Conservation (phyloP, 108 stramenopile genomes). For the Fragilaria crotonensis region DNA sequence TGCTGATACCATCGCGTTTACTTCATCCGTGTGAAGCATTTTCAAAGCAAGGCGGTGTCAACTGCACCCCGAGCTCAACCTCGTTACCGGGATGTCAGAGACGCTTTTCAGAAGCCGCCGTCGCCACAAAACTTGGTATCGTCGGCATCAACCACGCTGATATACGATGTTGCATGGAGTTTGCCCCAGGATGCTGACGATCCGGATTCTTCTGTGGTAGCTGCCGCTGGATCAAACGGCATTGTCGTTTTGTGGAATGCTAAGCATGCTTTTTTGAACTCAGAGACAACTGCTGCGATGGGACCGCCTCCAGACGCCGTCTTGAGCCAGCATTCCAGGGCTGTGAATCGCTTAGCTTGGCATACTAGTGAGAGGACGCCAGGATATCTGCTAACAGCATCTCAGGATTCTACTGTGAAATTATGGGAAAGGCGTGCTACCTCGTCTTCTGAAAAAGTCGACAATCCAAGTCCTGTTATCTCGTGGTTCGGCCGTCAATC, state of each 20-base stretch:
- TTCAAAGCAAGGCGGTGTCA: slow-evolving; percentile 31
- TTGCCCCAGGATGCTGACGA: slow-evolving; percentile 21
- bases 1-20: neutral
- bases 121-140: slow-evolving; percentile 22
- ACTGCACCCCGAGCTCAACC: slow-evolving; percentile 3
- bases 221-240: slow-evolving; percentile 80
- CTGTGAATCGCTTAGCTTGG: slow-evolving; percentile 75
- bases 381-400: slow-evolving; percentile 59
- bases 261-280: slow-evolving; percentile 16
- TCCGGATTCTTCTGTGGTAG: slow-evolving; percentile 44
- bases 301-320: slow-evolving; percentile 70
- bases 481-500: slow-evolving; percentile 30
- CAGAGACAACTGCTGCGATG: slow-evolving; percentile 21
- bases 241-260: slow-evolving; percentile 72
- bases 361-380: slow-evolving; percentile 57
- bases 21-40: slow-evolving; percentile 20
- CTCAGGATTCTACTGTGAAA: slow-evolving; percentile 54
- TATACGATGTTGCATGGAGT: slow-evolving; percentile 82
- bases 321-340: slow-evolving; percentile 62
- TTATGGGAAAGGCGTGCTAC: slow-evolving; percentile 39
- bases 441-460: neutral
- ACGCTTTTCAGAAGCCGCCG: slow-evolving; percentile 35
- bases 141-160: too few relatives aligned
- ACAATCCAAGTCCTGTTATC: slow-evolving; percentile 2
- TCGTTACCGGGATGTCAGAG: slow-evolving; percentile 33